Evolutionary conservation across 176 grass and related monocot species (phyloP), one percentile per base, ranked within the genome.

Genomic region (Themeda triandra): DNA sequence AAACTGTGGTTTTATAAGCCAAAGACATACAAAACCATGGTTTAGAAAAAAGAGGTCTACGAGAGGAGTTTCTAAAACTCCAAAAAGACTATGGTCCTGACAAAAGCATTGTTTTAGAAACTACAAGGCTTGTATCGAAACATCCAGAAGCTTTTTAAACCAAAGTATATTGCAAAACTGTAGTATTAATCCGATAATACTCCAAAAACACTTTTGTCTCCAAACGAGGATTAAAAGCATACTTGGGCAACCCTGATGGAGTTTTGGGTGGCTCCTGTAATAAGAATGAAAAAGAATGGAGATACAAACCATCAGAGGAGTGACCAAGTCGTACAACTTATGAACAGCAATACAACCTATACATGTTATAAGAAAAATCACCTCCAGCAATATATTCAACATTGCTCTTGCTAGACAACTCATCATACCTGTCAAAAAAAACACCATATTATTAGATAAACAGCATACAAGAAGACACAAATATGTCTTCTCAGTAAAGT

Each of bases 321-420:
- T 58, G 10, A 69, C 60, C 31, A 86, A 41, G 18, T 17, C 23
- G 75, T 33, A 83, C 25, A 71, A 39, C 64, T 31, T 45, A 60
- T 70, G 45, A 23, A 53, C 15, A 19, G 28, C 27, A 54, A 21
- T 14, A 56, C 5, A 12, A 11, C 63, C 72, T 81, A 35, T 7
- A 58, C 35, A 35, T 14, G 45, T 62, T 75, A 39, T 75, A 39
- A 84, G 36, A 64, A 82, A 77, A 31, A 49, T 71, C 87, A 99
- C 96, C 96, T 86, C 96, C 96, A 8, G 93, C 96, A 70, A 96
- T 99, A 39, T 92, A 99, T 71, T 99, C 96, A 79, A 99, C 96
- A 89, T 87, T 96, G 64, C 48, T 21, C 75, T 88, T 99, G 80
- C 89, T 86, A 71, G 96, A 71, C 82, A 99, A 84, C 88, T 99